Conservation (phyloP, 2,329 filamentous ascomycete genomes). For the Pseudogymnoascus sp. region DNA sequence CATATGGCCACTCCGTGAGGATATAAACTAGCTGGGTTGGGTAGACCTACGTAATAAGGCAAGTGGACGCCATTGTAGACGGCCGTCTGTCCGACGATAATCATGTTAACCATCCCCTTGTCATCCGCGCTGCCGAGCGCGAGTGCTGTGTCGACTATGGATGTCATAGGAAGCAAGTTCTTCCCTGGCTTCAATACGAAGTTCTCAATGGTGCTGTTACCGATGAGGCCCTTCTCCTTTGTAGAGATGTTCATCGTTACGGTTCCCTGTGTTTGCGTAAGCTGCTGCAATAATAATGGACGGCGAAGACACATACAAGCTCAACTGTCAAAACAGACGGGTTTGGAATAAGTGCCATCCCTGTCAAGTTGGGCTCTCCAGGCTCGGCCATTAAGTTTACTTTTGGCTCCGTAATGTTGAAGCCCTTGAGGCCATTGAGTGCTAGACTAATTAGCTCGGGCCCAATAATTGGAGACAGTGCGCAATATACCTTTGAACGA, state of each 20-base stretch:
- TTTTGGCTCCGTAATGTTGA: constrained; percentile 40
- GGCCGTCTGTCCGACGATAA: constrained; percentile 41
- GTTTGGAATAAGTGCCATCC: constrained; percentile 49
- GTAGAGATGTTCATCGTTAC: constrained; percentile 44
- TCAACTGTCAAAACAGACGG: constrained; percentile 48
- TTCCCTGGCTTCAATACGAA: constrained; percentile 45
- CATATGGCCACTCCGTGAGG: not conserved
- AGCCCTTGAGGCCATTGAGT: constrained; percentile 47
- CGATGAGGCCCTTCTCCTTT: constrained; percentile 34
- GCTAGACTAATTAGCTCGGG: constrained; percentile 32
- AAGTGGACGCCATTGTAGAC: constrained; percentile 41
- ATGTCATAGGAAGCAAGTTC: constrained; percentile 43
- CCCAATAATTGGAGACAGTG: not conserved
- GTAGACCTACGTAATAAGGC: constrained; percentile 38
- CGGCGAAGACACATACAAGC: constrained; percentile 31
- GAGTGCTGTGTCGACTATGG: constrained; percentile 36
- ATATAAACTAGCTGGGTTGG: not conserved
- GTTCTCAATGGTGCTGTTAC: constrained; percentile 40
- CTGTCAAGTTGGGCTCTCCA: constrained; percentile 46
- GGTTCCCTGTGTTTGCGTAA: constrained; percentile 36
- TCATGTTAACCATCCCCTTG: constrained; percentile 42
- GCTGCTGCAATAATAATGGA: not conserved
- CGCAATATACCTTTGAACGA: constrained; percentile 43
- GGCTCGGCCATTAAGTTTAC: constrained; percentile 32
- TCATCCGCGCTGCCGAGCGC: constrained; percentile 26